Evolutionary conservation across 2,329 filamentous ascomycete genomes (phyloP).

Genomic region (Aphanocladium album): DNA sequence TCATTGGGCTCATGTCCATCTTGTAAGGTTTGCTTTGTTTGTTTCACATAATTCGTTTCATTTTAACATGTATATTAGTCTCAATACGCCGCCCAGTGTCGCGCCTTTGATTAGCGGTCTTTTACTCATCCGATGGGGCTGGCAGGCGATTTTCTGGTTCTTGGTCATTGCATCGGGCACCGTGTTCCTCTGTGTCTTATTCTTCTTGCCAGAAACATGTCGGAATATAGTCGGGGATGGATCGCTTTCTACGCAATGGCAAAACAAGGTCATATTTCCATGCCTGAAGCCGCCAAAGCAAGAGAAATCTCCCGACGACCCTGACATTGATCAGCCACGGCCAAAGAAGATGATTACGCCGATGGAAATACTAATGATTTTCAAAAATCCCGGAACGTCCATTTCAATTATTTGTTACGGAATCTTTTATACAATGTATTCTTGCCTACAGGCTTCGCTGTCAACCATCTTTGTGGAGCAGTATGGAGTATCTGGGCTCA

Average conservation of each 20-base stretch:
- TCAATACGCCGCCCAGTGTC: background rate
- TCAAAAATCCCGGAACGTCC: background rate
- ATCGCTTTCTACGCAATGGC: background rate
- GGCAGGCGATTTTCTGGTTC: slow-evolving; percentile 3
- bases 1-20: slow-evolving; percentile 18
- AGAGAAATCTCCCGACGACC: background rate
- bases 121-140: background rate
- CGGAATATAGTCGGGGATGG: background rate
- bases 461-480: slow-evolving; percentile 5
- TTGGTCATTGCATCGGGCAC: background rate
- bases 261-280: background rate
- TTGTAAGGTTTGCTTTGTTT: background rate
- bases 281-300: background rate
- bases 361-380: background rate
- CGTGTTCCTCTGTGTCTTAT: background rate
- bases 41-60: no score
- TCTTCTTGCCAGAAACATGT: background rate
- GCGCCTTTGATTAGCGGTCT: background rate
- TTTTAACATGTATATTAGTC: background rate
- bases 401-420: background rate
- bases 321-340: background rate
- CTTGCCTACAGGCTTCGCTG: background rate
- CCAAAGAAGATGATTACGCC: background rate
- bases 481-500: background rate
- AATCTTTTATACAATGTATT: background rate